Evolutionary conservation across 2,329 filamentous ascomycete species (phyloP).

Genomic region (Cladosporium phlei): DNA sequence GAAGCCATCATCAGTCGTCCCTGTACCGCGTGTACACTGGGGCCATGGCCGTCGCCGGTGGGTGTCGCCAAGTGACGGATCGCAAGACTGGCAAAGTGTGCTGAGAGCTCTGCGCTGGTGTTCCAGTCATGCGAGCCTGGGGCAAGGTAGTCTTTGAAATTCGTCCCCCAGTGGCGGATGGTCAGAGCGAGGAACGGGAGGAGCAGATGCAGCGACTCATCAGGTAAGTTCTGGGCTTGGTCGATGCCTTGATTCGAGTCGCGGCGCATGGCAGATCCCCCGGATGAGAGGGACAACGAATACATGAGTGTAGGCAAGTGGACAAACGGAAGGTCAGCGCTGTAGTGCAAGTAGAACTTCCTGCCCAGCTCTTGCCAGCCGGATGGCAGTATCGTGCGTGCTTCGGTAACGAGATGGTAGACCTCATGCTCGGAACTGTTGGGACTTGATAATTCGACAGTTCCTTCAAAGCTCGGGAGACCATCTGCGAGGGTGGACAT

Average conservation of each 20-base stretch:
- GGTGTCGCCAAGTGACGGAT: neutral
- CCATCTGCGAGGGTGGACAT: no score
- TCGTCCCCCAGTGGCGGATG: neutral
- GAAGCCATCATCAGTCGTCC: neutral
- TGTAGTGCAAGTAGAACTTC: neutral
- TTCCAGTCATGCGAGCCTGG: neutral
- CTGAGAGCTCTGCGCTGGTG: neutral
- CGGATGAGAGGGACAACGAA: neutral
- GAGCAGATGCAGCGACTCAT: neutral
- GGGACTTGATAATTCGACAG: no score
- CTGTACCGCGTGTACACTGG: neutral
- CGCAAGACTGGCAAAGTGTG: neutral
- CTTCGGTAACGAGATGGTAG: no score
- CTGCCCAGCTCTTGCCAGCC: neutral
- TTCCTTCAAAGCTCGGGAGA: no score
- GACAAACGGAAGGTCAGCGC: neutral
- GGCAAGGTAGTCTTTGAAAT: neutral
- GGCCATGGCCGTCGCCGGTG: neutral
- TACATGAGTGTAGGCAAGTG: neutral
- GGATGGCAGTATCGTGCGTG: neutral
- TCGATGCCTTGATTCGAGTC: no score
- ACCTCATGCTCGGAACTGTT: no score
- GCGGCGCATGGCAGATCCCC: neutral
- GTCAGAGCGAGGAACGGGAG: neutral
- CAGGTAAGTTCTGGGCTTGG: no score